phyloP scores from a whole-genome alignment of 176 grass and related monocot genomes.

The Phoenix roebelenii region DNA sequence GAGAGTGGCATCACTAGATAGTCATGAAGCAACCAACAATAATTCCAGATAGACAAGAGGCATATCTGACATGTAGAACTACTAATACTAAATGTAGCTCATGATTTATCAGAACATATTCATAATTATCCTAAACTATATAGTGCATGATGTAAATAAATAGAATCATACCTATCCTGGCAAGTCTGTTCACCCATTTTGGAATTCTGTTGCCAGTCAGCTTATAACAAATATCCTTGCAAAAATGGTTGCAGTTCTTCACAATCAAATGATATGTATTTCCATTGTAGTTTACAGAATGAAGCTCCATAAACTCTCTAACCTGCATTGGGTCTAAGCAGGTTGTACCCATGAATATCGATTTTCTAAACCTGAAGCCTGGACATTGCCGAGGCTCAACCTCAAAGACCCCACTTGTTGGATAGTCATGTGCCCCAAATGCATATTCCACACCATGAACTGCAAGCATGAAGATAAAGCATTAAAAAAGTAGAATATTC shows the following conservation, averaged over 20 bases:
- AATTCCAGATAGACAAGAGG: too few relatives aligned
- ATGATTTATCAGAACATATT: slow-evolving; percentile 6
- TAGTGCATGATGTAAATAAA: too few relatives aligned
- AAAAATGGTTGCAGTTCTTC: slow-evolving; percentile 98
- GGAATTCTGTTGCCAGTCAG: slow-evolving; percentile 75
- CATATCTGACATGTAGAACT: too few relatives aligned
- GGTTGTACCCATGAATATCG: slow-evolving; percentile 85
- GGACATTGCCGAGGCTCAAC: slow-evolving; percentile 86
- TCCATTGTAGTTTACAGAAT: slow-evolving; percentile 86
- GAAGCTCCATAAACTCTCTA: slow-evolving; percentile 87
- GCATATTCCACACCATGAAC: slow-evolving; percentile 97
- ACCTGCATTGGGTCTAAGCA: slow-evolving; percentile 73
- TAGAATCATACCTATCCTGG: slow-evolving; percentile 62
- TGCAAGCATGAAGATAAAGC: slow-evolving; percentile 19
- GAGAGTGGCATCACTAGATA: too few relatives aligned
- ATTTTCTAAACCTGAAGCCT: slow-evolving; percentile 88
- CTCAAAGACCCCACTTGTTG: slow-evolving; percentile 89
- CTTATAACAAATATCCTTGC: slow-evolving; percentile 89
- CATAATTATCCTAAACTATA: slow-evolving; percentile 2
- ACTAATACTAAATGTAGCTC: too few relatives aligned
- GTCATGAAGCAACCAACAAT: too few relatives aligned
- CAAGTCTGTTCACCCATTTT: slow-evolving; percentile 92
- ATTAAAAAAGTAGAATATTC: not conserved
- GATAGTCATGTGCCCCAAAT: slow-evolving; percentile 94
- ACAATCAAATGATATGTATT: slow-evolving; percentile 86